A percentile compares a stretch with the other conserved stretches of the same genome.
phyloP scores from a whole-genome alignment of 2,329 filamentous ascomycete genomes.

The Epichloe typhina region DNA sequence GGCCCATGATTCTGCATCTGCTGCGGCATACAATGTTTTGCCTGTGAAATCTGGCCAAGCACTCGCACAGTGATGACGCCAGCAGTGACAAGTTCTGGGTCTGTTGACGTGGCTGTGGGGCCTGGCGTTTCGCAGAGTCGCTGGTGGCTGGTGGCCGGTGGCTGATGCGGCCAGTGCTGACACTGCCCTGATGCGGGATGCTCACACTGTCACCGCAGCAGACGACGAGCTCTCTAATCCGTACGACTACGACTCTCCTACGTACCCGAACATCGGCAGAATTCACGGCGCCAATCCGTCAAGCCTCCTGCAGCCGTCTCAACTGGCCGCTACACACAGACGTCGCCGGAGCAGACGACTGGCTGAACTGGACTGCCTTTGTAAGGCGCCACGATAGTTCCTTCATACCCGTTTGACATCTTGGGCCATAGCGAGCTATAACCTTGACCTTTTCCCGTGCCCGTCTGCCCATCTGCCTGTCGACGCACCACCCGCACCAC shows the following conservation, averaged over 20 bases:
- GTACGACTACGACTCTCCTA: too few relatives aligned
- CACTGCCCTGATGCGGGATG: too few relatives aligned
- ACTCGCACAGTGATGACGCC: background rate
- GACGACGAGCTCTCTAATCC: too few relatives aligned
- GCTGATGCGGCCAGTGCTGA: background rate
- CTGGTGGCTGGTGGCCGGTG: background rate
- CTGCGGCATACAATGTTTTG: too few relatives aligned
- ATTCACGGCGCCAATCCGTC: too few relatives aligned
- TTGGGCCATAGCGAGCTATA: background rate
- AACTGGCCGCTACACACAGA: background rate
- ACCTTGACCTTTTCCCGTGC: background rate
- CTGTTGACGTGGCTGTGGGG: background rate
- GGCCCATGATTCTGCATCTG: too few relatives aligned
- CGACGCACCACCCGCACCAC: conserved; percentile 7
- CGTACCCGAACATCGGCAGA: too few relatives aligned
- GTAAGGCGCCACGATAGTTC: background rate
- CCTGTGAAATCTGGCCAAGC: too few relatives aligned
- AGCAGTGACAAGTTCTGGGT: background rate
- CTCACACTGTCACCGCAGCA: too few relatives aligned
- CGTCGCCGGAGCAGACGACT: background rate
- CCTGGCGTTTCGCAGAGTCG: background rate
- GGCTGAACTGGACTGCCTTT: background rate
- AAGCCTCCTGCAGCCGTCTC: background rate
- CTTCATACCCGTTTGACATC: background rate
- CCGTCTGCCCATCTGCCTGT: background rate